Conservation (phyloP, 139 green algal genomes). For the Edaphochlamys debaryana region DNA sequence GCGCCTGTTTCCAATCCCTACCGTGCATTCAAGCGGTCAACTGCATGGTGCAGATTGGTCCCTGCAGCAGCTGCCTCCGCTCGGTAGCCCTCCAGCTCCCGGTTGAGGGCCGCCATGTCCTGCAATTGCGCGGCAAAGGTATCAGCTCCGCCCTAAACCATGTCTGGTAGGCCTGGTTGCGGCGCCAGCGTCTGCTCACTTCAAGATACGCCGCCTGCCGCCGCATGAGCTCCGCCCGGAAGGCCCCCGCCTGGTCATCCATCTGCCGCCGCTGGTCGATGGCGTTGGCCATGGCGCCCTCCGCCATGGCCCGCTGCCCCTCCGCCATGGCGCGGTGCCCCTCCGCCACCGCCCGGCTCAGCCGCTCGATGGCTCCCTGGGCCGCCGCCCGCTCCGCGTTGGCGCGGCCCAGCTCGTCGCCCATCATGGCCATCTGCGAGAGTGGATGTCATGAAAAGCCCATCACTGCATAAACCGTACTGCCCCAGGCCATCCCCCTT, state of each 20-base stretch:
- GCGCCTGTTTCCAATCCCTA: no score
- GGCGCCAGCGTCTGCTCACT: neutral
- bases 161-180: no score
- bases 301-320: neutral
- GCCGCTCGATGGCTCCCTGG: slow-evolving; percentile 42
- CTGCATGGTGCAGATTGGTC: slow-evolving; percentile 28
- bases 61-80: slow-evolving; percentile 39
- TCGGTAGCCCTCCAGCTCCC: slow-evolving; percentile 45
- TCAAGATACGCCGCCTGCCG: slow-evolving; percentile 20
- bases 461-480: no score
- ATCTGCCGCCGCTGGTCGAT: neutral
- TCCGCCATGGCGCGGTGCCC: slow-evolving; percentile 1
- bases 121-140: no score
- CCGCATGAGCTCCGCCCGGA: slow-evolving; percentile 18
- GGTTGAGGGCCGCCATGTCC: slow-evolving; percentile 18
- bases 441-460: no score
- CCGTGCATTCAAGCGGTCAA: slow-evolving; percentile 50
- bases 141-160: no score
- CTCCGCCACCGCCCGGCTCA: slow-evolving; percentile 23
- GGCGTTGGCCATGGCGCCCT: neutral
- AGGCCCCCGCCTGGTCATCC: slow-evolving; percentile 22
- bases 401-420: slow-evolving; percentile 44
- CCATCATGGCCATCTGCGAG: slow-evolving; percentile 15
- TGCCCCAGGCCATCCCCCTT: neutral
- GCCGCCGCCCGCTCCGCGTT: slow-evolving; percentile 29